These are phyloP conservation scores for Coemansia sp. DNA, from an alignment of 192 early-diverging fungal species.

Conservation along the genomic window DNA sequence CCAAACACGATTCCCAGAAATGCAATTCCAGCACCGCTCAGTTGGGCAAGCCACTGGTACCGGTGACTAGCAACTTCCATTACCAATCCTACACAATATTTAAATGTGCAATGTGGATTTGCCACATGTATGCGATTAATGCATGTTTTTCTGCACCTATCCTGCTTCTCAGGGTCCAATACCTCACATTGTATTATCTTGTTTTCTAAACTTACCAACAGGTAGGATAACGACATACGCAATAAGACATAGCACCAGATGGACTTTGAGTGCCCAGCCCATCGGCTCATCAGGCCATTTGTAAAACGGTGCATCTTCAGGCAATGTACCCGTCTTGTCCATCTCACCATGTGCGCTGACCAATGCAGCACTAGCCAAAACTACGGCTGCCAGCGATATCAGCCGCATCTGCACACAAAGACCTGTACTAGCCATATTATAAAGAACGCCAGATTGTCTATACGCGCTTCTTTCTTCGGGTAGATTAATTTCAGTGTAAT, in stretches of 20 bases:
- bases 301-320: constrained; percentile 40
- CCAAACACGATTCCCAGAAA: constrained; percentile 61
- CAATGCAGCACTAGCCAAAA: neutral
- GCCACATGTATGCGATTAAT: neutral
- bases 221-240: constrained; percentile 42
- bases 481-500: too few relatives aligned
- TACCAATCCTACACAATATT: constrained; percentile 47
- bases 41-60: constrained; percentile 59
- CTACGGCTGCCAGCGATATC: neutral
- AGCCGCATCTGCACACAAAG: neutral
- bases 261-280: constrained; percentile 43
- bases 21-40: constrained; percentile 47
- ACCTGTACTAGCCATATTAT: too few relatives aligned
- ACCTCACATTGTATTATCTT: neutral
- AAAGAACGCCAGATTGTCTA: too few relatives aligned
- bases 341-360: constrained; percentile 17
- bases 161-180: neutral
- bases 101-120: neutral
- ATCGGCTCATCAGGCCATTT: constrained; percentile 44
- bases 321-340: constrained; percentile 12
- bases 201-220: constrained; percentile 26
- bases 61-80: constrained; percentile 55
- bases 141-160: neutral
- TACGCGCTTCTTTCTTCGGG: too few relatives aligned
- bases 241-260: constrained; percentile 32